Base-by-base conservation (phyloP, 1,284 basidiomycete species). In the Schizophyllum commune region DNA sequence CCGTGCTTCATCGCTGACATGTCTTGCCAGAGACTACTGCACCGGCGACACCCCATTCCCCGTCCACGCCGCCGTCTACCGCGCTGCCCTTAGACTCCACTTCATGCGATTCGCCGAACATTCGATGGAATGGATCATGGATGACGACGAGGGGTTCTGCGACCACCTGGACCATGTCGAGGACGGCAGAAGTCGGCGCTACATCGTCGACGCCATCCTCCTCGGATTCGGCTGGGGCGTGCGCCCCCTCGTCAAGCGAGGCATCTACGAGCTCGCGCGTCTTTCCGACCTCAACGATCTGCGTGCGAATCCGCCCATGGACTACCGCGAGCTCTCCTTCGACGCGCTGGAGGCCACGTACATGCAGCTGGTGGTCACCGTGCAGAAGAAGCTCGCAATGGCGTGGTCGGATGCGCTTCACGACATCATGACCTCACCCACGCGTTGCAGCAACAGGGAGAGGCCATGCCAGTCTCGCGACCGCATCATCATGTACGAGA, bases 201-300 rank as follows among this genome's bases (percentile, higher is more conserved):
- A 47, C 17, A 17, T 47, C 39, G 17, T 47, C 39, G 70, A 70
- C 47, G 72, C 72, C 7, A 65, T 76, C 34, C 58, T 66, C 22
- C 68, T 75, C 3, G 39, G 39, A 3, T 17, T 11, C 39, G 17
- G 13, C 9, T 47, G 39, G 39, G 27, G 27, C 27, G 13, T 47
- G 17, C 39, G 13, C 39, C 9, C 9, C 13, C 67, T 78, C 13
- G 67, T 74, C 33, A 76, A 77, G 60, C 67, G 68, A 39, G 73
- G 74, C 4, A 72, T 72, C 58, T 78, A 77, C 64, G 75, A 77
- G 61, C 68, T 78, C 20, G 64, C 74, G 2, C 68, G 74, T 19
- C 9, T 47, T 3, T 9, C 39, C 39, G 39, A 47, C 17, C 9
- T 47, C 17, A 3, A 2, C 17, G 39, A 47, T 4, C 9, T 47